These are phyloP conservation scores for Madurella mycetomatis DNA, from an alignment of 2,329 filamentous ascomycete species.

Conservation along the genomic window DNA sequence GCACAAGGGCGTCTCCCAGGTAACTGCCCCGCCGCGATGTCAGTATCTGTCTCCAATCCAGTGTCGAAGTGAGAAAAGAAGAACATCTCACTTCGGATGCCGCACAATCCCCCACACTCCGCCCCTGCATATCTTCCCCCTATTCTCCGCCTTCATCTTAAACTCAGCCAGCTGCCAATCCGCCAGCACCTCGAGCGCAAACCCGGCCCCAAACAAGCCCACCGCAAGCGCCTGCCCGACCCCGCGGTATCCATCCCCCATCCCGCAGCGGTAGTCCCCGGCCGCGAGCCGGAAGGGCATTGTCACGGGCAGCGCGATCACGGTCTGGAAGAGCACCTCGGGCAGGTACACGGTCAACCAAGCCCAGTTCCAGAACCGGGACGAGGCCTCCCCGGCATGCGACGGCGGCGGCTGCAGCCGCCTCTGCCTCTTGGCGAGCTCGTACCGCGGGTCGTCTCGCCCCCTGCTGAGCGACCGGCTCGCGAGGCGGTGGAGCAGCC, in stretches of 20 bases:
- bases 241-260: slow-evolving; percentile 3
- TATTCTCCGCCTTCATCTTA: slow-evolving; percentile 30
- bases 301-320: slow-evolving; percentile 55
- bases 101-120: slow-evolving; percentile 59
- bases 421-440: slow-evolving; percentile 44
- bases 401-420: not conserved
- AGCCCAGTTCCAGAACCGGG: slow-evolving; percentile 53
- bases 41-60: not conserved
- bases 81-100: slow-evolving; percentile 57
- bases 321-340: slow-evolving; percentile 52
- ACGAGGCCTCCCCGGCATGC: not conserved
- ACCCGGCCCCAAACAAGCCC: slow-evolving; percentile 52
- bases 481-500: slow-evolving; percentile 52
- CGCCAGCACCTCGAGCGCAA: slow-evolving; percentile 52
- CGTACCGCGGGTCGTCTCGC: slow-evolving; percentile 54
- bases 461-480: slow-evolving; percentile 39
- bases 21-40: slow-evolving; percentile 40
- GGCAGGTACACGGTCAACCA: slow-evolving; percentile 52
- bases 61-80: too few species aligned
- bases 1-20: slow-evolving; percentile 56
- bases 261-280: slow-evolving; percentile 19
- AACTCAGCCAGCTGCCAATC: slow-evolving; percentile 53
- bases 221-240: slow-evolving; percentile 42
- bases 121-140: slow-evolving; percentile 42
- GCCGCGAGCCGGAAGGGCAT: slow-evolving; percentile 44